phyloP scores from a whole-genome alignment of 2,329 filamentous ascomycete species.

The Metarhizium sp. region DNA sequence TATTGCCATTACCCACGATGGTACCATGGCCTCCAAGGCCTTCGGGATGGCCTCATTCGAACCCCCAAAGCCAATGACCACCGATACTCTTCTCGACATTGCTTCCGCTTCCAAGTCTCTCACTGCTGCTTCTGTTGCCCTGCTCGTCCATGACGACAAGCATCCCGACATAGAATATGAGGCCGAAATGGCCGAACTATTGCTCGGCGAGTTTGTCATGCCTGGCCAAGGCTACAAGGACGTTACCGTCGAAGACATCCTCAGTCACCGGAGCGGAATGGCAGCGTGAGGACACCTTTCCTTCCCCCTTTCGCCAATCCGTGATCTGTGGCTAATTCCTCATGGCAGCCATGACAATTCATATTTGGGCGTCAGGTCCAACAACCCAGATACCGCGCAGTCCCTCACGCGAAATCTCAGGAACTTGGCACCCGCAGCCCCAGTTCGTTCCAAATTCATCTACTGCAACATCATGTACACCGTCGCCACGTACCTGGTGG shows the following conservation, averaged over 20 bases:
- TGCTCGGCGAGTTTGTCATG: slow-evolving; percentile 19
- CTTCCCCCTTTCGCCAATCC: not conserved
- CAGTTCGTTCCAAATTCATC: slow-evolving; percentile 13
- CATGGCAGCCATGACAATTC: slow-evolving; percentile 14
- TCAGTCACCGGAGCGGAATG: slow-evolving; percentile 18
- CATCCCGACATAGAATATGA: slow-evolving; percentile 15
- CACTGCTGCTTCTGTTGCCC: slow-evolving; percentile 16
- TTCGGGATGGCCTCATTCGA: slow-evolving; percentile 14
- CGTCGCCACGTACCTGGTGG: slow-evolving; percentile 15
- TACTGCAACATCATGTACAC: slow-evolving; percentile 22
- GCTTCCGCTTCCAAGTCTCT: slow-evolving; percentile 18
- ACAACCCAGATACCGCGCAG: slow-evolving; percentile 11
- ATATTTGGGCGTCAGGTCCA: slow-evolving; percentile 11
- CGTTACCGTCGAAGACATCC: slow-evolving; percentile 15
- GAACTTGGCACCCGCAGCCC: slow-evolving; percentile 15
- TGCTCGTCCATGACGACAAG: slow-evolving; percentile 14
- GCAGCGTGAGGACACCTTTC: slow-evolving; percentile 8
- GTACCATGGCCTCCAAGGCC: slow-evolving; percentile 11
- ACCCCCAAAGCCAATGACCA: slow-evolving; percentile 9
- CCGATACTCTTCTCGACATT: slow-evolving; percentile 19
- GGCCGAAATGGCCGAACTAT: slow-evolving; percentile 13
- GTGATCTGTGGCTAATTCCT: not conserved
- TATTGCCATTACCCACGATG: slow-evolving; percentile 12
- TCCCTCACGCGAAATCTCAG: slow-evolving; percentile 18
- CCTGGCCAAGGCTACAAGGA: slow-evolving; percentile 8